These are phyloP conservation scores for Amanita pallidorosea DNA, from an alignment of 768 basidiomycete genomes.

Conservation along the genomic window DNA sequence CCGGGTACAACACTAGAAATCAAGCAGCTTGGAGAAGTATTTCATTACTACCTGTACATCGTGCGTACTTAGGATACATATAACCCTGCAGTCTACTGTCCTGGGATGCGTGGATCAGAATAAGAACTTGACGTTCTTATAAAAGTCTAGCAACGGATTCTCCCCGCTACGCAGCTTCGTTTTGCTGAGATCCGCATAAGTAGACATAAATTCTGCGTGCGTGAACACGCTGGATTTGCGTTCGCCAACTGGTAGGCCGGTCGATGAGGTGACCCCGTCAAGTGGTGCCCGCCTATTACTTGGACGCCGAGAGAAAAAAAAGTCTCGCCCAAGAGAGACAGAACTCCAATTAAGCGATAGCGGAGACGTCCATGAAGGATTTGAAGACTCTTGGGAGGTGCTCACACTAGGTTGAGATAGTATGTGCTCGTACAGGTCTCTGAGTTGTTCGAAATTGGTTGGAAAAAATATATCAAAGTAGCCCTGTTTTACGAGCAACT, in stretches of 20 bases:
- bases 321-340: constrained; percentile 44
- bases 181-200: constrained; percentile 64
- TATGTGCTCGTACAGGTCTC: constrained; percentile 85
- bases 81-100: background rate
- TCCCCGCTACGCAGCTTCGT: constrained; percentile 74
- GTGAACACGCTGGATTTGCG: constrained; percentile 76
- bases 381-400: constrained; percentile 8
- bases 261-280: constrained; percentile 65
- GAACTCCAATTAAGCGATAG: constrained; percentile 38
- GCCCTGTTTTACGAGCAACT: constrained; percentile 86
- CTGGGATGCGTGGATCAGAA: constrained; percentile 34
- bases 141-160: constrained; percentile 83
- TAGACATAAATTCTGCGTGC: constrained; percentile 82
- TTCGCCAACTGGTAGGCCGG: constrained; percentile 72
- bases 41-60: constrained; percentile 78
- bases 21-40: constrained; percentile 63
- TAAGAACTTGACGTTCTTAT: constrained; percentile 89
- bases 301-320: constrained; percentile 61
- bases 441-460: constrained; percentile 73
- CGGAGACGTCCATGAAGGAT: constrained; percentile 29
- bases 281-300: constrained; percentile 47
- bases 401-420: constrained; percentile 45
- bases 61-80: constrained; percentile 28
- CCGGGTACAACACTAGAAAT: constrained; percentile 53
- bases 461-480: constrained; percentile 99